phyloP scores from a whole-genome alignment of 192 early-diverging fungal genomes.

The Piromyces sp. region DNA sequence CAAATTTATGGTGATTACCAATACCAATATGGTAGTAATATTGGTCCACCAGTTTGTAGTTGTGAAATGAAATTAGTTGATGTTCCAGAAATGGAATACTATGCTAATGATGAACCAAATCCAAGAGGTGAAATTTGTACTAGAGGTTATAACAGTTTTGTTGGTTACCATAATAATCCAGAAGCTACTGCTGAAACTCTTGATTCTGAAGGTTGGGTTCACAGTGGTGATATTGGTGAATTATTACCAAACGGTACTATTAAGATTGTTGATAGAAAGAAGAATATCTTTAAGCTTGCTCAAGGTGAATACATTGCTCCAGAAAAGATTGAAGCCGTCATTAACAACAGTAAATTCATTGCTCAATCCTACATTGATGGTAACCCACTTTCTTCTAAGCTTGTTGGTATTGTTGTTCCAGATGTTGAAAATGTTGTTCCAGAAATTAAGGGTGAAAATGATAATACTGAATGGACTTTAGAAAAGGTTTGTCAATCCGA shows the following conservation, averaged over 20 bases:
- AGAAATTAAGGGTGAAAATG: not conserved
- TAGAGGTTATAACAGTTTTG: not conserved
- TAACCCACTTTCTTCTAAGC: not conserved
- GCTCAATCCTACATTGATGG: not conserved
- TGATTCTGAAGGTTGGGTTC: not conserved
- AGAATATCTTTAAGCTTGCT: conserved; percentile 30
- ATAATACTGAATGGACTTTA: not conserved
- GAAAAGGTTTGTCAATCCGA: not conserved
- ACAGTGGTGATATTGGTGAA: conserved; percentile 27
- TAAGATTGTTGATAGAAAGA: conserved; percentile 27
- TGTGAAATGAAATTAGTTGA: not conserved
- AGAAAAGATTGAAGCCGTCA: not conserved
- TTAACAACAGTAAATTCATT: not conserved
- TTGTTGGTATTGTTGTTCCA: not conserved
- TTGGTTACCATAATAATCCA: not conserved
- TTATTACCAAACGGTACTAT: conserved; percentile 21
- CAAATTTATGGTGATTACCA: not conserved
- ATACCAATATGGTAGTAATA: not conserved
- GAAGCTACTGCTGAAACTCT: not conserved
- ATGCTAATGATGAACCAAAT: not conserved
- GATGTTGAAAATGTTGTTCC: not conserved
- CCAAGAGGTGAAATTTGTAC: not conserved
- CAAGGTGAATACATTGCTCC: conserved; percentile 9
- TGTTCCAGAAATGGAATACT: not conserved
- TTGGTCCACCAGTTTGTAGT: not conserved